These are phyloP conservation scores for Blastobotrys aristatus DNA, from an alignment of 1,139 yeast species.

Conservation along the genomic window DNA sequence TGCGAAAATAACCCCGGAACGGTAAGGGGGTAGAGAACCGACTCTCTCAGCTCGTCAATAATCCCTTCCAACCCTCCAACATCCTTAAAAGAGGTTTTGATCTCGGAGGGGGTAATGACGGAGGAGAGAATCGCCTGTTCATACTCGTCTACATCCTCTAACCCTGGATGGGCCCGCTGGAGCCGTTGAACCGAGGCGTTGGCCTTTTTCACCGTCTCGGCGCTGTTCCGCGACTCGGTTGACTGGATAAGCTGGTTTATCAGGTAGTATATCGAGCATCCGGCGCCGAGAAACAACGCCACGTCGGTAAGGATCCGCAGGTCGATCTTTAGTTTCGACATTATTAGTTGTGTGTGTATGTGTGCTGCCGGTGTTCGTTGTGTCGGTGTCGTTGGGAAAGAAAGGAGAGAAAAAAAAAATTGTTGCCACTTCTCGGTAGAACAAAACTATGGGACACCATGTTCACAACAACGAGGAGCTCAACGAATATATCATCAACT, in stretches of 20 bases:
- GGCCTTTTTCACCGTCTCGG: slow-evolving; percentile 64
- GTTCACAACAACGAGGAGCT: no score
- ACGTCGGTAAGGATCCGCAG: slow-evolving; percentile 49
- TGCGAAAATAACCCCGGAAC: slow-evolving; percentile 35
- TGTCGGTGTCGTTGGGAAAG: no score
- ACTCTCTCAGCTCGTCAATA: slow-evolving; percentile 78
- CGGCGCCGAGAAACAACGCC: slow-evolving; percentile 73
- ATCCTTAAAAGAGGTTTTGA: slow-evolving; percentile 67
- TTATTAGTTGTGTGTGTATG: slow-evolving; percentile 1
- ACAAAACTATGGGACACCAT: no score
- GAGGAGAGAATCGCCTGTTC: slow-evolving; percentile 70
- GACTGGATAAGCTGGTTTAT: slow-evolving; percentile 45
- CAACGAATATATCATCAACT: no score
- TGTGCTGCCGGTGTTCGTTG: no score
- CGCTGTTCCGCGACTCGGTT: slow-evolving; percentile 23
- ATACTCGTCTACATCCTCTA: slow-evolving; percentile 64
- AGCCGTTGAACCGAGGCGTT: slow-evolving; percentile 56
- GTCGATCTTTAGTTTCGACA: slow-evolving; percentile 23
- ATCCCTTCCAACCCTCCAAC: slow-evolving; percentile 84
- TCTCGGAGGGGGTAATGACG: slow-evolving; percentile 82
- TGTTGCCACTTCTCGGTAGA: no score
- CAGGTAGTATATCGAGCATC: slow-evolving; percentile 73
- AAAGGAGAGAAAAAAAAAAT: no score
- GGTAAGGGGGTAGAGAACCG: slow-evolving; percentile 83
- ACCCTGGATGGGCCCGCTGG: slow-evolving; percentile 53